A percentile compares a stretch with the other conserved stretches of the same genome.
These are phyloP conservation scores for Xylaria sp. DNA, from an alignment of 2,329 filamentous ascomycete species.

Conservation along the genomic window DNA sequence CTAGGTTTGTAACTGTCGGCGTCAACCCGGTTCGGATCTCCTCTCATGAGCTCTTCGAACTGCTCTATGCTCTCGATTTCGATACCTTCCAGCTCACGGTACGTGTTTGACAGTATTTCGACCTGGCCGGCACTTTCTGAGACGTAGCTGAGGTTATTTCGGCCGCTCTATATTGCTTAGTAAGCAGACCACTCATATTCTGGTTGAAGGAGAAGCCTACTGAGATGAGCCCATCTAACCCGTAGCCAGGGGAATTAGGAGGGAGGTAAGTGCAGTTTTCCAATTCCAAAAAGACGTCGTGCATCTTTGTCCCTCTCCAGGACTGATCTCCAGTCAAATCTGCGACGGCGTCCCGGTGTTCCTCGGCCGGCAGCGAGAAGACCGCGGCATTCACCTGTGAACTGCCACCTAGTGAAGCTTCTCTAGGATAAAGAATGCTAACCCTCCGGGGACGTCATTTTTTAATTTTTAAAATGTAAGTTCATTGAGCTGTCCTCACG, in stretches of 20 bases:
- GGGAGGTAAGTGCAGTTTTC: conserved; percentile 53
- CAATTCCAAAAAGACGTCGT: conserved; percentile 48
- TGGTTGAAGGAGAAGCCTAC: too few relatives aligned
- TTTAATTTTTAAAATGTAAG: too few relatives aligned
- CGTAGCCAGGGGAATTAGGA: not conserved
- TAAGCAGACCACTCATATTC: too few relatives aligned
- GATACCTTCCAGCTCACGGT: not conserved
- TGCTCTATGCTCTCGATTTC: not conserved
- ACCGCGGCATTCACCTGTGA: not conserved
- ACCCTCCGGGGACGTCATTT: not conserved
- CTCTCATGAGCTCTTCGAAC: not conserved
- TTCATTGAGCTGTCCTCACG: too few relatives aligned
- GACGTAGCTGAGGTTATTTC: not conserved
- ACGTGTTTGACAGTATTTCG: not conserved
- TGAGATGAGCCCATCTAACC: not conserved
- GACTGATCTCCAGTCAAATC: conserved; percentile 59
- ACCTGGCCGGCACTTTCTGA: not conserved
- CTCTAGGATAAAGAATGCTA: not conserved
- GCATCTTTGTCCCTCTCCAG: conserved; percentile 63
- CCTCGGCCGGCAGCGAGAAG: conserved; percentile 51
- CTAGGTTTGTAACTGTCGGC: too few relatives aligned
- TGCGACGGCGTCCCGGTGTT: conserved; percentile 59
- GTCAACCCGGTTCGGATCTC: not conserved
- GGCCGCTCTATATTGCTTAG: not conserved
- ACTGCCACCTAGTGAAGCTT: not conserved